Evolutionary conservation across 75 land plant species (phyloP), one percentile per base, ranked within the genome.

Genomic region (Picea glauca): DNA sequence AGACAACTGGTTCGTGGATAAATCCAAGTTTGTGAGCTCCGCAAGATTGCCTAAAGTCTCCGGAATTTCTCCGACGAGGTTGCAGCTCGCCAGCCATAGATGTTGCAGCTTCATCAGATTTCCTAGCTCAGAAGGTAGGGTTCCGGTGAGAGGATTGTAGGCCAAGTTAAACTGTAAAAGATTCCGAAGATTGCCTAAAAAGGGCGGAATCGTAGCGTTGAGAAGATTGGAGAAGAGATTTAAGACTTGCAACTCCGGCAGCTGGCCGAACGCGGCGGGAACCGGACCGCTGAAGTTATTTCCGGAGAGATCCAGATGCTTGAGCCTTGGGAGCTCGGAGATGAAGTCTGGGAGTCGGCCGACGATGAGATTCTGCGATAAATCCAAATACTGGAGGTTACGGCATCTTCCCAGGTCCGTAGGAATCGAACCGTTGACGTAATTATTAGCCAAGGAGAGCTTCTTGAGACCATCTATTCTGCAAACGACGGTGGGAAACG

Each of bases 61-160:
- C 31, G 96, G 96, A 40, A 93, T 93, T 58, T 31, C 18, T 15
- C 96, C 96, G n/a, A 80, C 78, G 72, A 93, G 50, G 58, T 76
- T 79, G 76, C 90, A 87, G 3, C 76, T 74, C 12, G 90, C 74
- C 30, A 92, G 81, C 91, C 90, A 88, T n/a, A 94, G 77, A 26
- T 76, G 26, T 78, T 86, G 80, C 13, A 94, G 86, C 31, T 76
- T 80, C 18, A 74, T 66, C 75, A 94, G 78, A 33, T 88, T 88
- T 13, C 90, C 91, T 8, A 94, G 76, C 77, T 90, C 90, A 54
- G 83, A 43, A 31, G 94, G 94, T 50, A 94, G 74, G 12, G 76
- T 78, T 43, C 91, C 80, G 11, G 12, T 50, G 26, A 83, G 80
- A 2, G 90, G 89, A 74, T 94, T 94, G 81, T 88, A 90, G 1